phyloP scores from a whole-genome alignment of 2,329 filamentous ascomycete genomes.

The Blastomyces emzantsi region DNA sequence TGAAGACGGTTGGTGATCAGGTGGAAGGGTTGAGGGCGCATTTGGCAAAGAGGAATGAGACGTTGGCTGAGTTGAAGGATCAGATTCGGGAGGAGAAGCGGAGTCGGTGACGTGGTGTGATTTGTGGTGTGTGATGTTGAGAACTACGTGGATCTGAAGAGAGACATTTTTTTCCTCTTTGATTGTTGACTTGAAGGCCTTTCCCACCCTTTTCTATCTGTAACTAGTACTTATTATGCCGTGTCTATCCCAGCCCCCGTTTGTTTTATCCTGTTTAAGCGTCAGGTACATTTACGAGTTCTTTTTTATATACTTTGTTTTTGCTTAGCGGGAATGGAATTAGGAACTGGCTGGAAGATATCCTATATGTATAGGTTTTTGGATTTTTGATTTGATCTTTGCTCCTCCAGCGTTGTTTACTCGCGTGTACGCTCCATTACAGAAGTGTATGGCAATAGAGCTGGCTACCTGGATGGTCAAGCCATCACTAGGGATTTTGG shows the following conservation, averaged over 20 bases:
- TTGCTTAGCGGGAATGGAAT: neutral
- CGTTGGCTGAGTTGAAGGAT: slow-evolving; percentile 64
- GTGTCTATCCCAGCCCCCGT: slow-evolving; percentile 16
- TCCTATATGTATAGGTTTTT: neutral
- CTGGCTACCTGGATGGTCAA: neutral
- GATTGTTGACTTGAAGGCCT: neutral
- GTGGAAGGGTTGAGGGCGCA: slow-evolving; percentile 83
- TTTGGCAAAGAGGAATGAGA: slow-evolving; percentile 63
- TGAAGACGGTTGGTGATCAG: slow-evolving; percentile 86
- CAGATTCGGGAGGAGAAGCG: slow-evolving; percentile 79
- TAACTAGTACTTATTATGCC: slow-evolving; percentile 6
- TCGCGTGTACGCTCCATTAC: neutral
- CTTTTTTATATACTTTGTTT: neutral
- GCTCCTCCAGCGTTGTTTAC: neutral
- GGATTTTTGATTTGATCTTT: neutral
- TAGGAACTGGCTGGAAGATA: neutral
- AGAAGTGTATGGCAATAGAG: neutral
- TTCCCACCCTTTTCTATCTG: slow-evolving; percentile 12
- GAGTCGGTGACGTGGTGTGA: slow-evolving; percentile 8
- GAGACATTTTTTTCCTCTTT: slow-evolving; percentile 8
- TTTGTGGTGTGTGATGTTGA: neutral
- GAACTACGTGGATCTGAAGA: slow-evolving; percentile 4
- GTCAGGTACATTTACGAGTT: neutral
- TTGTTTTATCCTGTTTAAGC: neutral
- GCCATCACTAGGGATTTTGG: neutral